phyloP scores from a whole-genome alignment of 441 rosid genomes.

The Mallotus japonicus region DNA sequence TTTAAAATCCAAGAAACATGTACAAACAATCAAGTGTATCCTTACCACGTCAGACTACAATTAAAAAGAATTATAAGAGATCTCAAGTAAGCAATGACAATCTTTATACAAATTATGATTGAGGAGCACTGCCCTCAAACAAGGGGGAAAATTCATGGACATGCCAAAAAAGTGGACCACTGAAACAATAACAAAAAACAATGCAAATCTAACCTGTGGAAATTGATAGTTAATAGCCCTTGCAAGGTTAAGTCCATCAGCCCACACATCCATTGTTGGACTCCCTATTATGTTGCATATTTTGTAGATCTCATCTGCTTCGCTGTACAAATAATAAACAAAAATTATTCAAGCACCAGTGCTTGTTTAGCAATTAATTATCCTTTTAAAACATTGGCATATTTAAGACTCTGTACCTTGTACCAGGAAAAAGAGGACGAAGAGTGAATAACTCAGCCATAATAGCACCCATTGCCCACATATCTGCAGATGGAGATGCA shows the following conservation, averaged over 20 bases:
- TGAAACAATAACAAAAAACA: no score
- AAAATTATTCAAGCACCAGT: slow-evolving; percentile 10
- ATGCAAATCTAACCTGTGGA: slow-evolving; percentile 54
- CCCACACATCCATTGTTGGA: slow-evolving; percentile 77
- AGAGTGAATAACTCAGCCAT: slow-evolving; percentile 82
- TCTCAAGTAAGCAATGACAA: neutral
- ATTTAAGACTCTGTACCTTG: slow-evolving; percentile 17
- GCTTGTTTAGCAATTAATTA: neutral
- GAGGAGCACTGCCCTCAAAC: no score
- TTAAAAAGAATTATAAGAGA: neutral
- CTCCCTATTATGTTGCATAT: slow-evolving; percentile 85
- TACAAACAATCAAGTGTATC: neutral
- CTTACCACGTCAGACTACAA: neutral
- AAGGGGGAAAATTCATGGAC: no score
- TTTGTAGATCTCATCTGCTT: slow-evolving; percentile 93
- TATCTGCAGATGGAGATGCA: slow-evolving; percentile 44
- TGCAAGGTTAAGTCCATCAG: slow-evolving; percentile 84
- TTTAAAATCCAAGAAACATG: neutral
- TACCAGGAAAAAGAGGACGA: slow-evolving; percentile 92
- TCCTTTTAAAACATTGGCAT: neutral
- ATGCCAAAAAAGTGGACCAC: no score
- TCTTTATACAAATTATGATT: neutral
- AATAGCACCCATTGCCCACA: slow-evolving; percentile 99
- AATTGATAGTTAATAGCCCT: slow-evolving; percentile 71
- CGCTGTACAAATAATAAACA: slow-evolving; percentile 46